Percentiles rank a stretch among this genome's conserved stretches.
These are phyloP conservation scores for Nitzschia sp. DNA, from an alignment of 108 stramenopile genomes.

Conservation along the genomic window DNA sequence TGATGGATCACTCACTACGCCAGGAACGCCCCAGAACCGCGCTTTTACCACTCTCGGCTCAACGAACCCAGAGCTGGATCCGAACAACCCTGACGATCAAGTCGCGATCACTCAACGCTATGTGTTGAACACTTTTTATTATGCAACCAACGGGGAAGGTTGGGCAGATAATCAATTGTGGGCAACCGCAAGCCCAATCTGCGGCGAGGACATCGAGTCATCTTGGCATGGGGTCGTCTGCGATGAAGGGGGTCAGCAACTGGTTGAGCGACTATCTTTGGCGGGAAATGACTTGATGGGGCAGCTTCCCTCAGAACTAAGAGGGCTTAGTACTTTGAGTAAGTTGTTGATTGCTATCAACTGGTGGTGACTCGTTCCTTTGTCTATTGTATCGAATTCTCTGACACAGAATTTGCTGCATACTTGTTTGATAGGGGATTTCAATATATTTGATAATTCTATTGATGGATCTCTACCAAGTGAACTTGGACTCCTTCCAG, in stretches of 20 bases:
- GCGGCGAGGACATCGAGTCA: slow-evolving; percentile 11
- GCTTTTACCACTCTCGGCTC: slow-evolving; percentile 13
- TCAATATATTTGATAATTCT: slow-evolving; percentile 39
- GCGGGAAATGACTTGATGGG: slow-evolving; percentile 48
- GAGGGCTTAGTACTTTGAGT: slow-evolving; percentile 33
- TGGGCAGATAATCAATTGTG: slow-evolving; percentile 44
- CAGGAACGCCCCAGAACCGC: slow-evolving; percentile 34
- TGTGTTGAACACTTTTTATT: slow-evolving; percentile 55
- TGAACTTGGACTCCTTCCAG: slow-evolving; percentile 52
- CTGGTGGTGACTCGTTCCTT: background rate
- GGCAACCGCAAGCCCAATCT: slow-evolving; percentile 21
- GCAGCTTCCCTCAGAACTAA: slow-evolving; percentile 55
- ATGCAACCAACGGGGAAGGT: slow-evolving; percentile 44
- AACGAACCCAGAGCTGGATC: slow-evolving; percentile 28
- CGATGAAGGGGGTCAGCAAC: background rate
- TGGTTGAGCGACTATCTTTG: slow-evolving; percentile 13
- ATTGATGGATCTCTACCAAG: slow-evolving; percentile 50
- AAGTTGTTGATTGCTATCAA: slow-evolving; percentile 2
- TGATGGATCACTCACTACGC: slow-evolving; percentile 23
- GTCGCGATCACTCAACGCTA: slow-evolving; percentile 49
- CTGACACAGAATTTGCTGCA: background rate
- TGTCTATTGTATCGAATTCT: background rate
- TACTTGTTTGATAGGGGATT: background rate
- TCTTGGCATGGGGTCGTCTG: slow-evolving; percentile 41
- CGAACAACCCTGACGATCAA: slow-evolving; percentile 17